These are phyloP conservation scores for Colletotrichum trifolii DNA, from an alignment of 2,329 filamentous ascomycete species.

Conservation along the genomic window DNA sequence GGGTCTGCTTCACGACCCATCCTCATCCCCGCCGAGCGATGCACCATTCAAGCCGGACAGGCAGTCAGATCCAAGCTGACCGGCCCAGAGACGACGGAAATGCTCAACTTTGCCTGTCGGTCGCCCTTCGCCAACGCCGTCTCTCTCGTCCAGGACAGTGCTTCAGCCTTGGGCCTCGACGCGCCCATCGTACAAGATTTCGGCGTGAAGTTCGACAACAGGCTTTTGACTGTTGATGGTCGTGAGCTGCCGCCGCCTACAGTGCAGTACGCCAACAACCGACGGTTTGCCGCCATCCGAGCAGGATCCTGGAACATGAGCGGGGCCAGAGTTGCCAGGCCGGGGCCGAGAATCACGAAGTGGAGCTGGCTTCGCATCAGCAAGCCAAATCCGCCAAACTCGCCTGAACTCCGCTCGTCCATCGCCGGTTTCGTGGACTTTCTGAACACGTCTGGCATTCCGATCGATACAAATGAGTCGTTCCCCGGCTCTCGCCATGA, in stretches of 20 bases:
- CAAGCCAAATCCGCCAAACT: slow-evolving; percentile 16
- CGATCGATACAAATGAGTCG: slow-evolving; percentile 41
- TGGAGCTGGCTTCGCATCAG: slow-evolving; percentile 64
- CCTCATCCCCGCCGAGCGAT: slow-evolving; percentile 76
- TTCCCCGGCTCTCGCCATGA: slow-evolving; percentile 8
- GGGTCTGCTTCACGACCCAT: slow-evolving; percentile 66
- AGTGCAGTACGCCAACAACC: slow-evolving; percentile 64
- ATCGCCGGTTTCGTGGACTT: slow-evolving; percentile 51
- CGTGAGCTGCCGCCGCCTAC: slow-evolving; percentile 72
- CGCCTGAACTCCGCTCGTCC: slow-evolving; percentile 18
- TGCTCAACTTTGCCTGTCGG: slow-evolving; percentile 80
- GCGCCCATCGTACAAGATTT: slow-evolving; percentile 58
- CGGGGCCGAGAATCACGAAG: slow-evolving; percentile 55
- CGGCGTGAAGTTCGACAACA: slow-evolving; percentile 69
- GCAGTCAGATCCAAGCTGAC: slow-evolving; percentile 68
- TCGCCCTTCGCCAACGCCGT: slow-evolving; percentile 73
- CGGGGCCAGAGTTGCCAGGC: slow-evolving; percentile 64
- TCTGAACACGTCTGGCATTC: slow-evolving; percentile 52
- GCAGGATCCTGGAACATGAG: slow-evolving; percentile 79
- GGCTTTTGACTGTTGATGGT: slow-evolving; percentile 77
- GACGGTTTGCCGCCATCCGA: slow-evolving; percentile 45
- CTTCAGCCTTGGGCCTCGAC: slow-evolving; percentile 68
- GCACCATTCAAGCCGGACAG: slow-evolving; percentile 73
- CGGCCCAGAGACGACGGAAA: slow-evolving; percentile 69
- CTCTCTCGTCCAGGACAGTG: slow-evolving; percentile 70